phyloP scores from a whole-genome alignment of 352 stramenopile genomes.

The Pythium vanterpoolii region DNA sequence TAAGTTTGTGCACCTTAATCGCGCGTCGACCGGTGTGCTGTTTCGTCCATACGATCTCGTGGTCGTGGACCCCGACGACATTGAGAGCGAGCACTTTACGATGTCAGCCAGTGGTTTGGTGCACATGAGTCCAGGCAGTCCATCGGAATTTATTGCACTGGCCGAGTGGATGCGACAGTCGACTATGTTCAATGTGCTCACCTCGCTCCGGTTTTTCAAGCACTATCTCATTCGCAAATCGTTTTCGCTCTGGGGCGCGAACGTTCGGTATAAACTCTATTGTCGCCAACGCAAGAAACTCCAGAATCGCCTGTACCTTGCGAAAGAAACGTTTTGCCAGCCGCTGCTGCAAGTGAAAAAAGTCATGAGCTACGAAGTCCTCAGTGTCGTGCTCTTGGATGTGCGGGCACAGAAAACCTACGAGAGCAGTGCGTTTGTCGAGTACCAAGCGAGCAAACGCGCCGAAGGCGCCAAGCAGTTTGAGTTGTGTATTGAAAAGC shows the following conservation, averaged over 20 bases:
- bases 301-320: constrained; percentile 80
- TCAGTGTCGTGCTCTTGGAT: constrained; percentile 81
- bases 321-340: constrained; percentile 87
- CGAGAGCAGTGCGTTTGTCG: constrained; percentile 84
- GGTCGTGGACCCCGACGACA: constrained; percentile 81
- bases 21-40: constrained; percentile 48
- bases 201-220: constrained; percentile 92
- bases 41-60: constrained; percentile 93
- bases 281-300: constrained; percentile 86
- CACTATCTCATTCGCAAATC: constrained; percentile 92
- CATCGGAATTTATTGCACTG: constrained; percentile 92
- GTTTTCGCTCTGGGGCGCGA: constrained; percentile 87
- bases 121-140: constrained; percentile 62
- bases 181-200: constrained; percentile 95
- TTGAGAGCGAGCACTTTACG: constrained; percentile 87
- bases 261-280: constrained; percentile 90
- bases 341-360: constrained; percentile 89
- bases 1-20: constrained; percentile 95
- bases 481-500: constrained; percentile 88
- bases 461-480: constrained; percentile 89
- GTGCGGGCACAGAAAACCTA: constrained; percentile 88
- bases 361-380: constrained; percentile 80
- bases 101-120: constrained; percentile 88
- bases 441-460: constrained; percentile 87
- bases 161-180: constrained; percentile 94